Evolutionary conservation across 2,329 filamentous ascomycete species (phyloP).

Genomic region (Coniochaeta sp.): DNA sequence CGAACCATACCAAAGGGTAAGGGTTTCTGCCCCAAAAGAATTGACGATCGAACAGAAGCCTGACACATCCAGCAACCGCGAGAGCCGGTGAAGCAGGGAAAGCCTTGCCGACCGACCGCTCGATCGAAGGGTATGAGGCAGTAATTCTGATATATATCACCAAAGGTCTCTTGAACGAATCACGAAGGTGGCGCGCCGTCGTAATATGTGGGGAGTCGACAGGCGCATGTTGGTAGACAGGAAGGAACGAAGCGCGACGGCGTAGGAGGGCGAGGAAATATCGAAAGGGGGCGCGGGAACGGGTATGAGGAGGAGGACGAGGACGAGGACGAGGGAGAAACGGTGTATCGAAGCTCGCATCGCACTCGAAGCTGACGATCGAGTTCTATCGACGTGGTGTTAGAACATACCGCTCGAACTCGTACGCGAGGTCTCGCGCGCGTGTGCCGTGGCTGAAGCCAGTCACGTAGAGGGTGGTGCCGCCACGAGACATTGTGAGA

Average conservation of each 20-base stretch:
- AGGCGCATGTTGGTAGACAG: slow-evolving; percentile 10
- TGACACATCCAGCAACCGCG: slow-evolving; percentile 25
- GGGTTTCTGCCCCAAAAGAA: slow-evolving; percentile 8
- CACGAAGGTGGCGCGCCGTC: slow-evolving; percentile 25
- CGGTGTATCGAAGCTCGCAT: slow-evolving; percentile 24
- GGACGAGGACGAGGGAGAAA: slow-evolving; percentile 14
- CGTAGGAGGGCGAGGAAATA: slow-evolving; percentile 4
- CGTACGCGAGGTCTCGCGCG: slow-evolving; percentile 98
- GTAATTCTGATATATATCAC: slow-evolving; percentile 15
- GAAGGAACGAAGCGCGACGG: slow-evolving; percentile 9
- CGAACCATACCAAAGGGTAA: slow-evolving; percentile 18
- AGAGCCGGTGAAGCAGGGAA: slow-evolving; percentile 25
- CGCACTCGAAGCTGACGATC: slow-evolving; percentile 35
- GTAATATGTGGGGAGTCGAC: slow-evolving; percentile 8
- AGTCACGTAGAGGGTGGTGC: slow-evolving; percentile 94
- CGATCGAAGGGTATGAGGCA: slow-evolving; percentile 28
- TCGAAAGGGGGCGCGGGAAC: slow-evolving; percentile 1
- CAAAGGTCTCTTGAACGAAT: slow-evolving; percentile 21
- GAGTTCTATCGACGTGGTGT: slow-evolving; percentile 39
- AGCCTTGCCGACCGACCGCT: slow-evolving; percentile 35
- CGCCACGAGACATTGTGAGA: slow-evolving; percentile 75
- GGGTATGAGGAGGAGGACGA: slow-evolving; percentile 12
- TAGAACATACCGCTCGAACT: slow-evolving; percentile 99
- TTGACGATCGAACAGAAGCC: slow-evolving; percentile 12
- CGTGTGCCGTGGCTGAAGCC: slow-evolving; percentile 98